Evolutionary conservation across 352 stramenopile genomes (phyloP).

Genomic region (Saprolegnia parasitica): DNA sequence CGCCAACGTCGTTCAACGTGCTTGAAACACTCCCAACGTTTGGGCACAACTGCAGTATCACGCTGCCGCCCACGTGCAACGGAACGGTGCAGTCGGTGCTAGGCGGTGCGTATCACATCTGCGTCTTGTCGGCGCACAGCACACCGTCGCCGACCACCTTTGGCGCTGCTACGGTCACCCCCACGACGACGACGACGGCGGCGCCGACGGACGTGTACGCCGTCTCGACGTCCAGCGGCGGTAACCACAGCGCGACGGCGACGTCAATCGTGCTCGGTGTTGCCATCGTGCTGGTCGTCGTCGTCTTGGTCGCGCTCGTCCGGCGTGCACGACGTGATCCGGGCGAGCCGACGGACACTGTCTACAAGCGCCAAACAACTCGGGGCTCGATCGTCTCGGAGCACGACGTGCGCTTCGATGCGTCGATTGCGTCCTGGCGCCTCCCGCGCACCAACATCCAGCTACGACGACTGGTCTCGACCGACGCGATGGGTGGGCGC

Average conservation of each 20-base stretch:
- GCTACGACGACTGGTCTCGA: neutral
- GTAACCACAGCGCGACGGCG: neutral
- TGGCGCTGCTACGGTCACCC: neutral
- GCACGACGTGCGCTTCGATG: slow-evolving; percentile 28
- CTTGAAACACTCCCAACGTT: slow-evolving; percentile 1
- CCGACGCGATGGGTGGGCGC: neutral
- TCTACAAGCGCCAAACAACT: slow-evolving; percentile 1
- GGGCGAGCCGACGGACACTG: neutral
- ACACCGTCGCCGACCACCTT: neutral
- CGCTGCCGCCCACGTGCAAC: neutral
- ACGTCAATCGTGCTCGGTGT: neutral
- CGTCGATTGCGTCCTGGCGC: slow-evolving; percentile 1
- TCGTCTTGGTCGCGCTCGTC: neutral
- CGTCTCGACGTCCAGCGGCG: neutral
- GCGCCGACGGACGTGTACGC: neutral
- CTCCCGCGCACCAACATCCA: slow-evolving; percentile 17
- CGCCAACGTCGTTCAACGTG: neutral
- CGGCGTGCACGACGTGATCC: neutral
- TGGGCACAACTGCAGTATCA: slow-evolving; percentile 9
- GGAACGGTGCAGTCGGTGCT: slow-evolving; percentile 1
- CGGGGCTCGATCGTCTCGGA: neutral
- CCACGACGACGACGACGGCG: neutral
- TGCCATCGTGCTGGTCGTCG: neutral
- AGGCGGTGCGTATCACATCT: neutral
- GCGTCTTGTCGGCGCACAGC: neutral